Evolutionary conservation across 305 asterid genomes (phyloP).

Genomic region (Fraxinus sp.): DNA sequence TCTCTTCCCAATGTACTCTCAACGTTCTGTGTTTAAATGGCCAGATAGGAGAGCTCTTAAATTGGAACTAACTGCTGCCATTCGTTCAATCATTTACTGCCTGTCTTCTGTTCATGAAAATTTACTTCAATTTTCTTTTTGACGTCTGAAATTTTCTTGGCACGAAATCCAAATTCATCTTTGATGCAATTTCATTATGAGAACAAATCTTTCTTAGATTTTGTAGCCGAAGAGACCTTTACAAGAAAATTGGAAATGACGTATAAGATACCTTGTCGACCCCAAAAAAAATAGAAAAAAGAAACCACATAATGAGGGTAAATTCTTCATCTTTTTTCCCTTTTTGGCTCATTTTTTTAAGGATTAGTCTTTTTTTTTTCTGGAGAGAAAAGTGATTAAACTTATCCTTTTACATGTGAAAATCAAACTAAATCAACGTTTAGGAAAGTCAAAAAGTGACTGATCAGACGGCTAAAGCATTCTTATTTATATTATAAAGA

Average conservation of each 20-base stretch:
- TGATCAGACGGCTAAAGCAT: constrained; percentile 44
- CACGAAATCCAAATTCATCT: not conserved
- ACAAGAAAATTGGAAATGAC: not conserved
- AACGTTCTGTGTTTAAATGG: constrained; percentile 16
- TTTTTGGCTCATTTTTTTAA: not conserved
- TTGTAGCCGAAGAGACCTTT: not conserved
- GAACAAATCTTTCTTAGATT: not conserved
- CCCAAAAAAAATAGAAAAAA: too few species aligned
- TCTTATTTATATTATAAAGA: constrained; percentile 32
- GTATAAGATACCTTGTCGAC: not conserved
- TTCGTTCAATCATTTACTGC: not conserved
- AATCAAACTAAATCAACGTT: constrained; percentile 8
- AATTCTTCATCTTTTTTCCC: not conserved
- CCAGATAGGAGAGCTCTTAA: not conserved
- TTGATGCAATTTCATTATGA: not conserved
- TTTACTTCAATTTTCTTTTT: not conserved
- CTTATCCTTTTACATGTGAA: constrained; percentile 31
- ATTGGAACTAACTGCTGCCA: not conserved
- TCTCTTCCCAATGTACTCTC: constrained; percentile 28
- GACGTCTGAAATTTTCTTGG: not conserved
- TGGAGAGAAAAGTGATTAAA: constrained; percentile 13
- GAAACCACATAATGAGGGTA: not conserved
- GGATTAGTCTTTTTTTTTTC: not conserved
- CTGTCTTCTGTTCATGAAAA: not conserved
- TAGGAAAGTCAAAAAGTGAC: constrained; percentile 50